A percentile compares a stretch with the other conserved stretches of the same genome.
Evolutionary conservation across 768 basidiomycete genomes (phyloP).

Genomic region (Rhodotorula sphaerocarpa): DNA sequence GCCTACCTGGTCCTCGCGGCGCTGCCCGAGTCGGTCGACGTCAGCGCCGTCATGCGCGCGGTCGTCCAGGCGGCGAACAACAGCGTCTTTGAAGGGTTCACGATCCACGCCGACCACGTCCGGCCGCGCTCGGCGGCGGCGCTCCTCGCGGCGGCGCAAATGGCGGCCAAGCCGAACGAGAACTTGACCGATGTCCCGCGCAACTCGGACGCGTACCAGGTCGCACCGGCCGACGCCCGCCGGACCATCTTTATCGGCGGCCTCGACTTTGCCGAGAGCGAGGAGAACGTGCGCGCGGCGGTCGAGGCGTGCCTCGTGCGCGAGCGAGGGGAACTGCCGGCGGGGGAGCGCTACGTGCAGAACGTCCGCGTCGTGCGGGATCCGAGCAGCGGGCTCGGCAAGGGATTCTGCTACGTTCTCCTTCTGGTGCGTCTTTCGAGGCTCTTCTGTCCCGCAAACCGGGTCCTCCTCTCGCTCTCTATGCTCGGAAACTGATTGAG

Average conservation of each 20-base stretch:
- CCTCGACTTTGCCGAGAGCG: conserved; percentile 81
- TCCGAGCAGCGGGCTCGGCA: conserved; percentile 82
- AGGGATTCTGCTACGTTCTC: conserved; percentile 89
- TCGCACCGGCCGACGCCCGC: conserved; percentile 56
- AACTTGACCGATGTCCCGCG: conserved; percentile 39
- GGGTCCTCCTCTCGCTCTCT: conserved; percentile 1
- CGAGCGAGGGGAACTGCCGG: conserved; percentile 32
- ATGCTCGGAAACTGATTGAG: background rate
- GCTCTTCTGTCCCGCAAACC: background rate
- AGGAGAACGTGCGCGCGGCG: conserved; percentile 77
- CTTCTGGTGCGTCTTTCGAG: conserved; percentile 63
- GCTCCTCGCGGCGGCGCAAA: conserved; percentile 40
- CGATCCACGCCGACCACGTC: conserved; percentile 69
- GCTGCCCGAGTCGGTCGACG: conserved; percentile 8
- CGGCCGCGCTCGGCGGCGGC: conserved; percentile 43
- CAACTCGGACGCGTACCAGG: conserved; percentile 37
- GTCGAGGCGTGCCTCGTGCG: conserved; percentile 64
- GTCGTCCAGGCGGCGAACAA: conserved; percentile 58
- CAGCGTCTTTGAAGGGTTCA: conserved; percentile 63
- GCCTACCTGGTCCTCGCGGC: conserved; percentile 73
- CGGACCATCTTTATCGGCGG: conserved; percentile 83
- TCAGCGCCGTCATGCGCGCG: conserved; percentile 41
- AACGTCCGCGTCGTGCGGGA: conserved; percentile 78
- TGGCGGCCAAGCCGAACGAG: conserved; percentile 41
- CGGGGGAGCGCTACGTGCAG: conserved; percentile 34